Conservation (phyloP, 2,329 filamentous ascomycete species). For the Neopestalotiopsis sp. region DNA sequence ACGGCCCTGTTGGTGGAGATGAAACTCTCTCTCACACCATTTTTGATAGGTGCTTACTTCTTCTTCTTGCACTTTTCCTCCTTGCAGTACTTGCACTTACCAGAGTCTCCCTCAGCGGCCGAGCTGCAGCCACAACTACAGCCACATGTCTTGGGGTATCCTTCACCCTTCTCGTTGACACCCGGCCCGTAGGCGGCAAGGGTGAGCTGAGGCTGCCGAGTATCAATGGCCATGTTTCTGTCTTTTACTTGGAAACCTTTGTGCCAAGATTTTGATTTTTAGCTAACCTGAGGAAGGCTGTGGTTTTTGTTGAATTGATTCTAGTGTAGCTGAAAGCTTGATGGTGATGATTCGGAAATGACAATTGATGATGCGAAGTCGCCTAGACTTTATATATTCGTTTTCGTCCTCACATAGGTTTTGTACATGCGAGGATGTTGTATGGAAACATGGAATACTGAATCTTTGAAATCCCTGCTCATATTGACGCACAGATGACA, state of each 20-base stretch:
- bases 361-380: not conserved
- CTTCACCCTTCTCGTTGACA: not conserved
- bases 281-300: not conserved
- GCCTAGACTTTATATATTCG: not conserved
- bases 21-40: not conserved
- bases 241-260: not conserved
- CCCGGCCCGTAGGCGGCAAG: not conserved
- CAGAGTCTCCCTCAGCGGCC: not conserved
- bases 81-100: constrained; percentile 6
- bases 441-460: not conserved
- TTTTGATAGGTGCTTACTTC: not conserved
- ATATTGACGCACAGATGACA: not conserved
- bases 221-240: not conserved
- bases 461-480: not conserved
- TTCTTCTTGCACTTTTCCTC: constrained; percentile 14
- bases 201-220: not conserved
- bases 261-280: not conserved
- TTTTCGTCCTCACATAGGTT: not conserved
- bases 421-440: not conserved
- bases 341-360: constrained; percentile 2
- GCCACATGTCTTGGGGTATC: constrained; percentile 12
- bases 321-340: not conserved
- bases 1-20: no score
- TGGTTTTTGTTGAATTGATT: not conserved
- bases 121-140: constrained; percentile 11